phyloP scores from a whole-genome alignment of 257 asterid species.

The Petunia secreta region DNA sequence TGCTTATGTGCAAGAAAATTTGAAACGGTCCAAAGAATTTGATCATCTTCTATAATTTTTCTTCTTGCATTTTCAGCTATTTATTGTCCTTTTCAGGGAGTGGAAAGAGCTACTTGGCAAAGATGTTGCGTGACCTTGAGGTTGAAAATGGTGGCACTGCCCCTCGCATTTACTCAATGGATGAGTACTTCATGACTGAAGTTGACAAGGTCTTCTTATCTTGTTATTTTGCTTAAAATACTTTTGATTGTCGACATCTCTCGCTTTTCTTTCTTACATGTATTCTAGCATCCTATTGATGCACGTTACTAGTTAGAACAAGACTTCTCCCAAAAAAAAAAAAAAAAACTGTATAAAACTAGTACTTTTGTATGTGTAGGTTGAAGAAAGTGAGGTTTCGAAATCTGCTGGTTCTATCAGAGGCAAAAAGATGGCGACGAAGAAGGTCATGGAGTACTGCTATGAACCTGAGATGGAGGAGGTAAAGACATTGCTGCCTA shows the following conservation, averaged over 20 bases:
- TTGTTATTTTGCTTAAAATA: slow-evolving; percentile 20
- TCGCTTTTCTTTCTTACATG: not conserved
- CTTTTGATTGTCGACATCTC: not conserved
- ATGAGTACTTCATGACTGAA: slow-evolving; percentile 98
- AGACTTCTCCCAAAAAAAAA: not conserved
- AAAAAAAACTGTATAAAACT: not conserved
- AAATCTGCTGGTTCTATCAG: slow-evolving; percentile 64
- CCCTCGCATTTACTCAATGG: slow-evolving; percentile 94
- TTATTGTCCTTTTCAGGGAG: slow-evolving; percentile 65
- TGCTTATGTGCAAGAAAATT: not conserved
- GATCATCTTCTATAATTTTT: not conserved
- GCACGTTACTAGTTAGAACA: not conserved
- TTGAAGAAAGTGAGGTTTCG: slow-evolving; percentile 65
- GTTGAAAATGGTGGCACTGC: slow-evolving; percentile 92
- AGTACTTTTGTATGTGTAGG: slow-evolving; percentile 43
- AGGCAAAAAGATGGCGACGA: slow-evolving; percentile 61
- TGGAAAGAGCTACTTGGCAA: slow-evolving; percentile 98
- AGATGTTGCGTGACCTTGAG: slow-evolving; percentile 85
- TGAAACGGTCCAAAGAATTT: not conserved
- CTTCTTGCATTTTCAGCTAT: slow-evolving; percentile 17
- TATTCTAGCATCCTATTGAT: slow-evolving; percentile 7
- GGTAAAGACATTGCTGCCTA: slow-evolving; percentile 46
- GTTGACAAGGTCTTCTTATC: slow-evolving; percentile 76
- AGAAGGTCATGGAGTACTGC: slow-evolving; percentile 87
- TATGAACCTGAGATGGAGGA: slow-evolving; percentile 99